Conservation (phyloP, 2,329 filamentous ascomycete species). For the Trichoderma pleuroti region DNA sequence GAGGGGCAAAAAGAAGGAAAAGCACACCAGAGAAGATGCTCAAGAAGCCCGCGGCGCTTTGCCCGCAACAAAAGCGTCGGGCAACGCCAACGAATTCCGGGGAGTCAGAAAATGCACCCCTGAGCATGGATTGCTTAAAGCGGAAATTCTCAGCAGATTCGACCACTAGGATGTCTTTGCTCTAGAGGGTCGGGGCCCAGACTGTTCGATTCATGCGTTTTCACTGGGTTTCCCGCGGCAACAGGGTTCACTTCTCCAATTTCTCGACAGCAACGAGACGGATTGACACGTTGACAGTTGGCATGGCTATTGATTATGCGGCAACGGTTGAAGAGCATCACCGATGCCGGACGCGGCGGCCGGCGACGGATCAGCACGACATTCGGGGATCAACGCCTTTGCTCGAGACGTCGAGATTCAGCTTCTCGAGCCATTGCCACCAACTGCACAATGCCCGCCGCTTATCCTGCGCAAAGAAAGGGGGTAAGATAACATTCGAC, state of each 20-base stretch:
- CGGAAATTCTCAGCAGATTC: constrained; percentile 13
- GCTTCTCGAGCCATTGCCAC: neutral
- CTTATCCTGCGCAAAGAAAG: neutral
- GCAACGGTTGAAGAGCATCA: neutral
- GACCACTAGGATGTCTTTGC: constrained; percentile 13
- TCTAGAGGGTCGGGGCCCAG: neutral
- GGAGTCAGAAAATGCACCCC: neutral
- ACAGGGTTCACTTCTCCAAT: neutral
- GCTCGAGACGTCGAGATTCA: neutral
- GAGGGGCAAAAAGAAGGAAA: neutral
- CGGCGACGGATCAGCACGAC: neutral
- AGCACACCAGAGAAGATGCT: neutral
- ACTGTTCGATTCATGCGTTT: neutral
- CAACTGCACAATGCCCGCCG: neutral
- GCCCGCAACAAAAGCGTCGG: neutral
- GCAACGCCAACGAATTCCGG: neutral
- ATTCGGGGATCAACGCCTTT: neutral
- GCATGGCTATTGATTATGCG: neutral
- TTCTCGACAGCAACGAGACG: neutral
- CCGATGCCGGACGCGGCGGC: neutral
- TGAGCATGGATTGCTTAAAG: constrained; percentile 14
- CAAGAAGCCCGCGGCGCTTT: neutral
- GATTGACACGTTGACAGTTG: neutral
- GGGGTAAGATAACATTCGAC: neutral
- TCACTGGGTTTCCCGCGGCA: constrained; percentile 7